Evolutionary conservation across 768 basidiomycete genomes (phyloP).

Genomic region (Mycena amicta): DNA sequence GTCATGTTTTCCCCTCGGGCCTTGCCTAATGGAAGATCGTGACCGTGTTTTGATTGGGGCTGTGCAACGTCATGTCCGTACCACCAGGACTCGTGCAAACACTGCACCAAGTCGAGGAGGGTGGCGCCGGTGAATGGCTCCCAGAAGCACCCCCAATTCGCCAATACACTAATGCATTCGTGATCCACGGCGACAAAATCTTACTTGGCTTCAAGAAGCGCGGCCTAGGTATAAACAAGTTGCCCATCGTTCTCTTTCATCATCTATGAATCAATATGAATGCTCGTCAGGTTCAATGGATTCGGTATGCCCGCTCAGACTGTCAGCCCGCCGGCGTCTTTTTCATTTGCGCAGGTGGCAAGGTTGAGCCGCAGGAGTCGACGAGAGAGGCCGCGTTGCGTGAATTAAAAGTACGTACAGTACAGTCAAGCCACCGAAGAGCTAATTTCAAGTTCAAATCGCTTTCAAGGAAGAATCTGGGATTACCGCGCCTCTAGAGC

Average conservation of each 20-base stretch:
- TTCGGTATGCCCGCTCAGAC: slow-evolving; percentile 54
- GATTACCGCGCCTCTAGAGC: slow-evolving; percentile 62
- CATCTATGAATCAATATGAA: not conserved
- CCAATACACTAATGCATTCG: slow-evolving; percentile 73
- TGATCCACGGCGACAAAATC: slow-evolving; percentile 59
- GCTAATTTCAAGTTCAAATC: not conserved
- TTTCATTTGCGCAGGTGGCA: slow-evolving; percentile 52
- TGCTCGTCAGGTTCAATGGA: slow-evolving; percentile 69
- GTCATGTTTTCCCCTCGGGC: too few species aligned
- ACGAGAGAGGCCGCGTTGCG: slow-evolving; percentile 70
- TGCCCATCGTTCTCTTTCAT: slow-evolving; percentile 29
- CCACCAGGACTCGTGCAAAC: slow-evolving; percentile 12
- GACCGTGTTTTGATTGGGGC: not conserved
- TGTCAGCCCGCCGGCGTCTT: not conserved
- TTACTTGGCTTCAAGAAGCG: slow-evolving; percentile 80
- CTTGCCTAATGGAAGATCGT: not conserved
- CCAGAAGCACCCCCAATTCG: slow-evolving; percentile 13
- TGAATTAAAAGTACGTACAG: slow-evolving; percentile 62
- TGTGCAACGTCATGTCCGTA: not conserved
- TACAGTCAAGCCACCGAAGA: too few species aligned
- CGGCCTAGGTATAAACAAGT: slow-evolving; percentile 71
- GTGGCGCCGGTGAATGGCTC: slow-evolving; percentile 20
- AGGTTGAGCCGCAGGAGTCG: slow-evolving; percentile 77
- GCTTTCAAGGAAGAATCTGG: slow-evolving; percentile 78
- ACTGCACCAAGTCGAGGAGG: not conserved